A percentile compares a stretch with the other conserved stretches of the same genome.
Conservation (phyloP, 2,329 filamentous ascomycete genomes). For the Xylariaceae sp. region DNA sequence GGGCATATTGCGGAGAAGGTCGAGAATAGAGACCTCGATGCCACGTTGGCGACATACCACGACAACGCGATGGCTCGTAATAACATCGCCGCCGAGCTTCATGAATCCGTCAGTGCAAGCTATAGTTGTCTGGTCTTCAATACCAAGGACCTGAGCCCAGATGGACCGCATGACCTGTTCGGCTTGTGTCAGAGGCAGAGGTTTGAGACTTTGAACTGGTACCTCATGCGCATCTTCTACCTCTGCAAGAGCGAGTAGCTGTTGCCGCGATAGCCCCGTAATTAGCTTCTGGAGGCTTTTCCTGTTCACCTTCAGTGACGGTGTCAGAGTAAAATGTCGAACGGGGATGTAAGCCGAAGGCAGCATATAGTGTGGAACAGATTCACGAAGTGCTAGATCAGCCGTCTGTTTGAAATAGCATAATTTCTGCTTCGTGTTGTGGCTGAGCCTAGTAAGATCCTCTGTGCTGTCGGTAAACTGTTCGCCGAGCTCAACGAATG, state of each 20-base stretch:
- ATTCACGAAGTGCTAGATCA: constrained; percentile 39
- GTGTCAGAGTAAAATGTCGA: constrained; percentile 46
- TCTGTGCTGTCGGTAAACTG: constrained; percentile 37
- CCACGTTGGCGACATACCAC: constrained; percentile 43
- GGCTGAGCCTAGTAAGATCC: constrained; percentile 38
- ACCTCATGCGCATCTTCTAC: constrained; percentile 38
- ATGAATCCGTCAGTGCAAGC: constrained; percentile 44
- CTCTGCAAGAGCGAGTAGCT: constrained; percentile 42
- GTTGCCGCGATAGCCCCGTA: constrained; percentile 39
- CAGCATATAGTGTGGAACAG: constrained; percentile 41
- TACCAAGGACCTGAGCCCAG: constrained; percentile 44
- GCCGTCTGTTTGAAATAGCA: constrained; percentile 44
- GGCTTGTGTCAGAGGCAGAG: constrained; percentile 45
- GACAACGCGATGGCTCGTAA: constrained; percentile 44
- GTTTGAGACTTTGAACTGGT: constrained; percentile 39
- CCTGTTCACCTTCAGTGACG: constrained; percentile 50
- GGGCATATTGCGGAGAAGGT: constrained; percentile 40
- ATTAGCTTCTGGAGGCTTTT: constrained; percentile 46
- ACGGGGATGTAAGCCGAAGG: constrained; percentile 50
- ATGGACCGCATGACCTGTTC: constrained; percentile 48
- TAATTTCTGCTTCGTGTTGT: constrained; percentile 41
- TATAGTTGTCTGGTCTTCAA: constrained; percentile 39
- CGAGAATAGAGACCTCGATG: constrained; percentile 40
- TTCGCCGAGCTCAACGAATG: constrained; percentile 49
- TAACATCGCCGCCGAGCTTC: constrained; percentile 45